Evolutionary conservation across 352 stramenopile genomes (phyloP).

Genomic region (Phytophthora niederhauseri): DNA sequence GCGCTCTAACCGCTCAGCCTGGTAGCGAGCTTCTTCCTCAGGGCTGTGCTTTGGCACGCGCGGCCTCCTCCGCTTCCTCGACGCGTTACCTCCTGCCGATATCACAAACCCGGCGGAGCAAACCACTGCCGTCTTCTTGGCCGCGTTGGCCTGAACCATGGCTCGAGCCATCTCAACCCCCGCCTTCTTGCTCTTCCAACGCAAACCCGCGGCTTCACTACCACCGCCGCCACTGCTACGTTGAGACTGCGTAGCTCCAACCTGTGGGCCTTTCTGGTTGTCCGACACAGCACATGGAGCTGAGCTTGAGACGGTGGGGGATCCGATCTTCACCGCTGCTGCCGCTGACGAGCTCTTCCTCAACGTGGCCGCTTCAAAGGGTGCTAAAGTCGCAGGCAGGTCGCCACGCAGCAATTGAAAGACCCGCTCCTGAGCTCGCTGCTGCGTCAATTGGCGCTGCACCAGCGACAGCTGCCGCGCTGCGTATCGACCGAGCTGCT

Average conservation of each 20-base stretch:
- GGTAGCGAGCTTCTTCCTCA: constrained; percentile 35
- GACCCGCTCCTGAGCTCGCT: constrained; percentile 60
- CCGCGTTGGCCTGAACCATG: constrained; percentile 38
- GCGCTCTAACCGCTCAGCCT: constrained; percentile 34
- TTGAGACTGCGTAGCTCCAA: not conserved
- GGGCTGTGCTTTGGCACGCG: constrained; percentile 32
- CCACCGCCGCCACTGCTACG: not conserved
- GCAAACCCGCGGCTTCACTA: not conserved
- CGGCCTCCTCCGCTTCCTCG: constrained; percentile 35
- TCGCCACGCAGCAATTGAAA: constrained; percentile 45
- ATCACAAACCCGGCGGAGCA: constrained; percentile 51
- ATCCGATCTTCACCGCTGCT: constrained; percentile 10
- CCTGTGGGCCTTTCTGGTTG: constrained; percentile 1
- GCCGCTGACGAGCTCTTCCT: constrained; percentile 25
- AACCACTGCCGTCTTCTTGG: constrained; percentile 2
- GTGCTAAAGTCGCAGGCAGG: constrained; percentile 15
- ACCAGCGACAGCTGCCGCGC: constrained; percentile 58
- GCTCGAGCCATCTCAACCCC: constrained; percentile 41
- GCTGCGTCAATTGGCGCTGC: constrained; percentile 55
- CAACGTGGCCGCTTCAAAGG: constrained; percentile 13
- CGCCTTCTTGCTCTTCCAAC: constrained; percentile 42
- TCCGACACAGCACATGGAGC: not conserved
- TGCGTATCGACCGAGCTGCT: constrained; percentile 65
- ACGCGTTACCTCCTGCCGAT: constrained; percentile 37
- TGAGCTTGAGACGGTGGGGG: not conserved